Evolutionary conservation across 1,284 basidiomycete genomes (phyloP).

Genomic region (Pisolithus thermaeus): DNA sequence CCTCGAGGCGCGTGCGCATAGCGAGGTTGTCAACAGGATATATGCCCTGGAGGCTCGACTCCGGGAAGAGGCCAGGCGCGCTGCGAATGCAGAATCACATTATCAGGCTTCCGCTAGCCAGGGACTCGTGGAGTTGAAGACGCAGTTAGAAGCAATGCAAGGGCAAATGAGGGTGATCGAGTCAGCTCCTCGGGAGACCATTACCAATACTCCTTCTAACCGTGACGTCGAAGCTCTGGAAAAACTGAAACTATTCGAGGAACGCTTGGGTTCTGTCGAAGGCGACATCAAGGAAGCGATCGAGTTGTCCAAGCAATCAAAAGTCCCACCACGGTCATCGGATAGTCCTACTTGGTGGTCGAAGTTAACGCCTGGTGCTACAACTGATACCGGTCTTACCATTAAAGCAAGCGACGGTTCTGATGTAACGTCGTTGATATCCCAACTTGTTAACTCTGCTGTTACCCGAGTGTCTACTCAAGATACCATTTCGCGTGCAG

Average conservation of each 20-base stretch:
- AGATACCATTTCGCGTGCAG: conserved; percentile 75
- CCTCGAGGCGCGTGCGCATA: conserved; percentile 40
- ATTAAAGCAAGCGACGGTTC: conserved; percentile 74
- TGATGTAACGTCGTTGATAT: conserved; percentile 68
- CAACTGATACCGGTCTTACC: conserved; percentile 43
- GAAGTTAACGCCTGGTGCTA: conserved; percentile 35
- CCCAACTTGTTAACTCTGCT: conserved; percentile 66
- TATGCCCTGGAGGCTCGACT: conserved; percentile 54
- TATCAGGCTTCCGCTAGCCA: conserved; percentile 40
- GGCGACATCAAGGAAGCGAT: conserved; percentile 67
- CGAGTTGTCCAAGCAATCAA: conserved; percentile 53
- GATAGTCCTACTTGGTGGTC: conserved; percentile 41
- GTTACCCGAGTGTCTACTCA: conserved; percentile 61
- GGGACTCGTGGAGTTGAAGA: conserved; percentile 43
- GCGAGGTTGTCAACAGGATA: conserved; percentile 48
- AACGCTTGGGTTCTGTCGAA: conserved; percentile 59
- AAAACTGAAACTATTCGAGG: conserved; percentile 52
- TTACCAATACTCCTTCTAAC: conserved; percentile 8
- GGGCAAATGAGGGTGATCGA: conserved; percentile 44
- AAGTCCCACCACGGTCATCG: conserved; percentile 27
- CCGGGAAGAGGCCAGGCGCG: conserved; percentile 44
- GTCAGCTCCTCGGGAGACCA: conserved; percentile 30
- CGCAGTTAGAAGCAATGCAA: conserved; percentile 51
- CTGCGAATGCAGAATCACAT: conserved; percentile 50
- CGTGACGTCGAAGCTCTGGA: conserved; percentile 53